Base-by-base conservation (phyloP, 148 eudicot species). In the Rhododendron vialii region DNA sequence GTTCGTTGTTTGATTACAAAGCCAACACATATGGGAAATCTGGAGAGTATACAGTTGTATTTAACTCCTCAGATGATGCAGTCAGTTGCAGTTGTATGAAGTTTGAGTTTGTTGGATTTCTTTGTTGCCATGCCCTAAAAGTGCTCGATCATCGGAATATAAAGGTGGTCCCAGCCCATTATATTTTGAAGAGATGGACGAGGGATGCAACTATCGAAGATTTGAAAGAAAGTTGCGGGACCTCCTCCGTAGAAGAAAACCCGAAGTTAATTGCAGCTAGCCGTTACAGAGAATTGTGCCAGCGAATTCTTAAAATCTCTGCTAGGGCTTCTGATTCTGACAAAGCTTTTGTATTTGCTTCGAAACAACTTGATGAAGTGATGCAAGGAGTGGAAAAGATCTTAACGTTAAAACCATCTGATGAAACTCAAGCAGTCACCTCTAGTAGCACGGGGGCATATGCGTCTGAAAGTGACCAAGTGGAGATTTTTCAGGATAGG, bases 81-180 rank as follows among this genome's bases (percentile, higher is more conserved):
- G 43, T 86, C 57, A 20, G 82, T 43, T 86, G 88, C 77, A 82
- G 82, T 73, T 86, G 87, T 53, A 81, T 81, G 85, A 74, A 82
- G 85, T 86, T 86, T 7, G 85, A 86, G 65, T 82, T n/a, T 38
- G 85, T 82, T 82, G 88, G 84, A 45, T 26, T 86, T 75, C 82
- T 86, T 12, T 86, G 88, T 57, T 86, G 74, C 47, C 88, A 86
- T 86, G 82, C 74, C 59, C 88, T 86, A 50, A 86, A 86, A 75
- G 82, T 86, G 30, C 88, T 86, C 11, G 85, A 86, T 75, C 85
- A 75, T 82, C 82, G 36, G 59, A 82, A 86, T 57, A 86, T 86
- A 50, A 86, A 86, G 61, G 57, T 73, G 81, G 59, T 86, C 33
- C 85, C 87, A 51, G 55, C 87, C 30, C 81, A 65, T 82, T 86